phyloP scores from a whole-genome alignment of 352 stramenopile genomes.

The Phytopythium oedochilum region DNA sequence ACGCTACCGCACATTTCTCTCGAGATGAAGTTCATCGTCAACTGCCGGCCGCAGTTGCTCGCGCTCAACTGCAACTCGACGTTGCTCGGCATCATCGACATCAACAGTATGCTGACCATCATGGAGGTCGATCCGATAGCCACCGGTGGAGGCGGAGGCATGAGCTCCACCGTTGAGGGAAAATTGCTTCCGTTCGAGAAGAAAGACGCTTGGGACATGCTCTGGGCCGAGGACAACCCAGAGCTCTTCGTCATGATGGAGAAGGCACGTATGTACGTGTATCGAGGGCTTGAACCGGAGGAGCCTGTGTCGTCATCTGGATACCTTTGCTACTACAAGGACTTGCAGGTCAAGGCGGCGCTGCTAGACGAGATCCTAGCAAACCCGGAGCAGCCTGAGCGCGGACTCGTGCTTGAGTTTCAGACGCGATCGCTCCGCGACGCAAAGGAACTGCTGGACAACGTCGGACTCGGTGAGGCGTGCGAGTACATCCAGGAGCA shows the following conservation, averaged over 20 bases:
- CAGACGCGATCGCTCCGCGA: constrained; percentile 87
- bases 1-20: constrained; percentile 90
- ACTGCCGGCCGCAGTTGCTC: constrained; percentile 72
- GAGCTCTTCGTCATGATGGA: constrained; percentile 92
- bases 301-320: constrained; percentile 88
- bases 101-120: constrained; percentile 83
- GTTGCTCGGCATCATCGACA: constrained; percentile 87
- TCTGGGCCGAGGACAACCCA: constrained; percentile 91
- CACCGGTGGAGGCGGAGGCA: constrained; percentile 31
- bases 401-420: constrained; percentile 81
- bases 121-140: constrained; percentile 53
- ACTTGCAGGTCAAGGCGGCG: constrained; percentile 83
- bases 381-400: constrained; percentile 75
- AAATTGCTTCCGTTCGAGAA: constrained; percentile 82
- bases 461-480: constrained; percentile 68
- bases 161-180: constrained; percentile 50
- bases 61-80: constrained; percentile 89
- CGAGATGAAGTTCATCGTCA: constrained; percentile 89
- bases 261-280: constrained; percentile 91
- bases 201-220: constrained; percentile 90
- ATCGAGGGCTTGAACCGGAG: constrained; percentile 76
- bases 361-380: constrained; percentile 84
- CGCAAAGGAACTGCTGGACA: constrained; percentile 82
- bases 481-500: constrained; percentile 85
- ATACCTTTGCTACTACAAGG: constrained; percentile 87